Conservation (phyloP, 2,329 filamentous ascomycete genomes). For the Nigrospora osmanthi region DNA sequence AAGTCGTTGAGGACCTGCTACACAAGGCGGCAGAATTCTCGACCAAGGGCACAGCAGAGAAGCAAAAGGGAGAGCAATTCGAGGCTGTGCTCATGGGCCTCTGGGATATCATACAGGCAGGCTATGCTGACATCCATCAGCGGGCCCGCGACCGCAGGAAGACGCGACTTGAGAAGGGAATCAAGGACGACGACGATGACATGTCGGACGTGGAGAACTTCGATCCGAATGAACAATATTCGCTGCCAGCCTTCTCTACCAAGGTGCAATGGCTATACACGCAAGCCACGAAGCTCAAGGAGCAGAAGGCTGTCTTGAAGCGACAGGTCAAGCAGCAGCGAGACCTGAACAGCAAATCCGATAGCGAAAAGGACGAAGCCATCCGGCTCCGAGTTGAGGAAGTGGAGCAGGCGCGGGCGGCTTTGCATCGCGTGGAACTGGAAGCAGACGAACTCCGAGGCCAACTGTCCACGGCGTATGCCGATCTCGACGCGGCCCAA, state of each 20-base stretch:
- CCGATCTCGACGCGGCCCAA: constrained; percentile 36
- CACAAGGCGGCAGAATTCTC: constrained; percentile 24
- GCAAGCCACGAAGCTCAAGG: constrained; percentile 68
- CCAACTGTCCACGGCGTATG: constrained; percentile 39
- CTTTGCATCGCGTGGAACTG: constrained; percentile 20
- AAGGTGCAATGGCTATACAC: constrained; percentile 74
- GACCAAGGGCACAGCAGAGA: constrained; percentile 19
- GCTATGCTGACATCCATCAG: constrained; percentile 46
- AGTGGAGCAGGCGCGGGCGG: constrained; percentile 33
- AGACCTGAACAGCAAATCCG: constrained; percentile 82
- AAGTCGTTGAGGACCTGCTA: constrained; percentile 37
- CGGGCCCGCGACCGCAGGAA: constrained; percentile 45
- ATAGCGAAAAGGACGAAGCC: constrained; percentile 60
- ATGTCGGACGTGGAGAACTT: constrained; percentile 55
- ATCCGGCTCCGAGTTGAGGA: constrained; percentile 51
- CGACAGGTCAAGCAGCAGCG: constrained; percentile 94
- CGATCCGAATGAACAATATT: constrained; percentile 55
- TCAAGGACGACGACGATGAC: constrained; percentile 52
- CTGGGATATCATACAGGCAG: constrained; percentile 50
- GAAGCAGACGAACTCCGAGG: constrained; percentile 31
- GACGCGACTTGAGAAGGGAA: constrained; percentile 46
- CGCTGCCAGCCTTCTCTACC: constrained; percentile 65
- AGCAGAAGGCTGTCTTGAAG: constrained; percentile 83
- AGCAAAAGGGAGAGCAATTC: constrained; percentile 43
- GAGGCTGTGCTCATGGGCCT: constrained; percentile 45